Evolutionary conservation across 2,329 filamentous ascomycete genomes (phyloP), one percentile per base, ranked within the genome.

Genomic region (Aaosphaeria pasadenensis): DNA sequence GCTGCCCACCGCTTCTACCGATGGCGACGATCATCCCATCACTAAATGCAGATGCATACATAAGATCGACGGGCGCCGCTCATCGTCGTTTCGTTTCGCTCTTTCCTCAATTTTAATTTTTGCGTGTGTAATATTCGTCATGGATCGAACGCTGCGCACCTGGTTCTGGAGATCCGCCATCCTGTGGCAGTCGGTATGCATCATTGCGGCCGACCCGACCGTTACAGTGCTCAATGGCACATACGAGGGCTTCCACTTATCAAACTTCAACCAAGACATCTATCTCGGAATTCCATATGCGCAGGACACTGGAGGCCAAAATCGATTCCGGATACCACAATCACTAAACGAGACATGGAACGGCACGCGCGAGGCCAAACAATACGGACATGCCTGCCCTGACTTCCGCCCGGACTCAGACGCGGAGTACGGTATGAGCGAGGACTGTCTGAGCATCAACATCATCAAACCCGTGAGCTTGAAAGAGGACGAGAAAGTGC

Each of bases 391-490:
- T 38, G 60, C 64, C 30, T 75, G 73, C 49, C 70, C 74, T 13
- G 72, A 73, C 44, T 50, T 57, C 11, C 48, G 53, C 11, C 56
- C 57, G 1, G 53, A 52, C 6, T 45, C 45, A 7, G 60, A 66
- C 43, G 60, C 42, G n/a, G 48, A 46, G 38, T 74, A 71, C 47
- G 71, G 71, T 30, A 65, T 69, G 56, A 66, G 65, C 7, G 83
- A 86, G 56, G 79, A 85, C 56, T 86, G 84, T 51, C 71, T 86
- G 4, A 83, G 80, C 40, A 67, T 86, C 51, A 86, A 85, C 55
- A 74, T 87, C 6, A 70, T 86, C 29, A 75, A 83, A 4, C 81
- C 82, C 0, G 66, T 76, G 6, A 75, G 77, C 5, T 42, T 67
- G n/a, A 53, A 55, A 4, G 63, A 64, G 32, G 68, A 75, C 4